Percentiles rank a stretch among this genome's conserved stretches.
Evolutionary conservation across 1,284 basidiomycete species (phyloP).

Genomic region (Psilocybe mexicana): DNA sequence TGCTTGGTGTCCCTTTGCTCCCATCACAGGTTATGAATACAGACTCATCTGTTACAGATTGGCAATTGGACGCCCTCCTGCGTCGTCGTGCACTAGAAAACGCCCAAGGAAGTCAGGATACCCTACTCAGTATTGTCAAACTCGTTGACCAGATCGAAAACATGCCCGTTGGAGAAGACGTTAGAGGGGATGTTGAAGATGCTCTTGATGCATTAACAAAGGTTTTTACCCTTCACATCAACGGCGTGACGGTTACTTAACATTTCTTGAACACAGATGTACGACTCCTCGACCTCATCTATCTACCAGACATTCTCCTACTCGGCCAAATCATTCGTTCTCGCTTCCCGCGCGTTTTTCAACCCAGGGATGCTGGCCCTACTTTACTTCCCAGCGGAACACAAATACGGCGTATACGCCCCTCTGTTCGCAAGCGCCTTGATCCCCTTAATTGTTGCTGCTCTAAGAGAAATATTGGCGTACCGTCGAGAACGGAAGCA

Average conservation of each 20-base stretch:
- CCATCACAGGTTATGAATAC: constrained; percentile 41
- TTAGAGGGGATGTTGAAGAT: constrained; percentile 69
- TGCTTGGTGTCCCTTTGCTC: constrained; percentile 78
- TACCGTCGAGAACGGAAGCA: constrained; percentile 43
- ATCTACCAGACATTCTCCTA: constrained; percentile 54
- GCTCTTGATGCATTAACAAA: constrained; percentile 71
- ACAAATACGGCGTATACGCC: constrained; percentile 93
- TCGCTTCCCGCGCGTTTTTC: constrained; percentile 92
- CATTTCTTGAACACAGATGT: constrained; percentile 38
- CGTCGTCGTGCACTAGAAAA: constrained; percentile 77
- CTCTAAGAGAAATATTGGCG: constrained; percentile 65
- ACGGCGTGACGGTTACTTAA: constrained; percentile 1
- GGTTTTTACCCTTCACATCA: constrained; percentile 43
- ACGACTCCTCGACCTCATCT: constrained; percentile 40
- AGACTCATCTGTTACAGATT: constrained; percentile 50
- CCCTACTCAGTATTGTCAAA: constrained; percentile 78
- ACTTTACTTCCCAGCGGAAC: constrained; percentile 95
- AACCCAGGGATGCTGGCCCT: constrained; percentile 95
- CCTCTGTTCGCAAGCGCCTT: constrained; percentile 89
- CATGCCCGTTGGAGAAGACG: constrained; percentile 85
- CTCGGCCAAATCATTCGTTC: constrained; percentile 66
- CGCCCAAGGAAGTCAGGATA: constrained; percentile 65
- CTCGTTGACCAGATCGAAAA: constrained; percentile 84
- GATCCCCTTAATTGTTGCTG: constrained; percentile 78
- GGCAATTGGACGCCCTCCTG: constrained; percentile 81